These are phyloP conservation scores for Orbilia javanica DNA, from an alignment of 2,329 filamentous ascomycete species.

Conservation along the genomic window DNA sequence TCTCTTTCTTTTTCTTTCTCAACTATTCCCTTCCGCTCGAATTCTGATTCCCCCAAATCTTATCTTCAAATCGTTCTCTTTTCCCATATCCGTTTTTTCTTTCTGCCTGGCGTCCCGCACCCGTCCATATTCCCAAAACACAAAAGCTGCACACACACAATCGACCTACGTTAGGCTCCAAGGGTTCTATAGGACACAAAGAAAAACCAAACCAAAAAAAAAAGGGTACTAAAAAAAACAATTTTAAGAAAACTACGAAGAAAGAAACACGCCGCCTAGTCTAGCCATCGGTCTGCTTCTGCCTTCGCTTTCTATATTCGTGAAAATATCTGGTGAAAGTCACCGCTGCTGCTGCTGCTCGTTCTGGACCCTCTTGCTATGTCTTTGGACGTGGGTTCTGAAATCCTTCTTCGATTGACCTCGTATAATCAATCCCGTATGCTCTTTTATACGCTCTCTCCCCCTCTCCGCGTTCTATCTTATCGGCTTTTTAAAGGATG, in stretches of 20 bases:
- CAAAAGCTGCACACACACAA: conserved; percentile 30
- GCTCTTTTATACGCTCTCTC: neutral
- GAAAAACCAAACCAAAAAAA: conserved; percentile 25
- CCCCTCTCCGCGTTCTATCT: neutral
- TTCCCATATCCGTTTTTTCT: neutral
- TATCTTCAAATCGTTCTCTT: neutral
- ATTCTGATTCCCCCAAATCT: neutral
- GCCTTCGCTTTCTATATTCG: conserved; percentile 35
- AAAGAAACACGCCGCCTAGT: conserved; percentile 7
- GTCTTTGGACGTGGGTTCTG: too few species aligned
- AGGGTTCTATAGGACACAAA: conserved; percentile 54
- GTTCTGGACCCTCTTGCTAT: neutral
- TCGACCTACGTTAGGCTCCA: conserved; percentile 58
- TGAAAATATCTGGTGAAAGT: conserved; percentile 46
- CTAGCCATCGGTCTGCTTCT: conserved; percentile 43
- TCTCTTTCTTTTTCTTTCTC: conserved; percentile 22
- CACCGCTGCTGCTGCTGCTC: conserved; percentile 24
- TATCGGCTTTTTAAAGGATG: neutral
- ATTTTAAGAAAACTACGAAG: conserved; percentile 1
- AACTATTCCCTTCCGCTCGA: conserved; percentile 28
- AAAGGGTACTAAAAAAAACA: conserved; percentile 31
- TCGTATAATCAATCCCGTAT: neutral
- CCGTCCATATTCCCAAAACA: conserved; percentile 12
- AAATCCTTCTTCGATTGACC: neutral
- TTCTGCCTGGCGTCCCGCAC: conserved; percentile 15